Percentiles rank a stretch among this genome's conserved stretches.
Conservation (phyloP, 495 filamentous ascomycete genomes). For the Pseudevernia furfuracea region DNA sequence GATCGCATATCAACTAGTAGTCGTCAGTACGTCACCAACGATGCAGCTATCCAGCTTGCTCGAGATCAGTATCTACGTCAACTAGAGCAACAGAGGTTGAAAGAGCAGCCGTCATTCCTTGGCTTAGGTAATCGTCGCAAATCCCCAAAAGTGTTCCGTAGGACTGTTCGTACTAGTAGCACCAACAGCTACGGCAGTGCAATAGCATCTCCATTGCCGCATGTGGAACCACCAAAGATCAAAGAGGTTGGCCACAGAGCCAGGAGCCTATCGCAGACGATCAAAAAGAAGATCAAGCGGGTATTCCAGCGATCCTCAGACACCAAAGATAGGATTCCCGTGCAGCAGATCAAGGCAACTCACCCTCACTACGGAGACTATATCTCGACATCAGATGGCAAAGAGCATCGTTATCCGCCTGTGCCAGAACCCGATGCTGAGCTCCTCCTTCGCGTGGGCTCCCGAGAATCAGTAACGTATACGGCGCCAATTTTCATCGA, state of each 20-base stretch:
- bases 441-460: conserved; percentile 36
- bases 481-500: conserved; percentile 34
- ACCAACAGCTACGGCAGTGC: conserved; percentile 32
- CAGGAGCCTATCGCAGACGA: conserved; percentile 50
- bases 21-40: conserved; percentile 36
- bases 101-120: conserved; percentile 42
- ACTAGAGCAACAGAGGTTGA: conserved; percentile 29
- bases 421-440: conserved; percentile 29
- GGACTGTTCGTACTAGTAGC: conserved; percentile 50
- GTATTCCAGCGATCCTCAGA: conserved; percentile 48
- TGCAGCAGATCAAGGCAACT: conserved; percentile 44
- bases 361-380: conserved; percentile 39
- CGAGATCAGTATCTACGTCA: conserved; percentile 42
- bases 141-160: conserved; percentile 49
- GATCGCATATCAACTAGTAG: conserved; percentile 23
- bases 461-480: conserved; percentile 37
- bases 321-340: conserved; percentile 35
- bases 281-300: conserved; percentile 54
- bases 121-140: conserved; percentile 38
- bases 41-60: conserved; percentile 43
- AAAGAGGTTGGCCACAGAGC: conserved; percentile 44
- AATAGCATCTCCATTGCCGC: conserved; percentile 25
- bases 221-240: conserved; percentile 24
- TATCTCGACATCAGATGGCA: conserved; percentile 21
- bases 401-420: conserved; percentile 24